Evolutionary conservation across 1,139 yeast species (phyloP).

Genomic region (Yamadazyma taylorii): DNA sequence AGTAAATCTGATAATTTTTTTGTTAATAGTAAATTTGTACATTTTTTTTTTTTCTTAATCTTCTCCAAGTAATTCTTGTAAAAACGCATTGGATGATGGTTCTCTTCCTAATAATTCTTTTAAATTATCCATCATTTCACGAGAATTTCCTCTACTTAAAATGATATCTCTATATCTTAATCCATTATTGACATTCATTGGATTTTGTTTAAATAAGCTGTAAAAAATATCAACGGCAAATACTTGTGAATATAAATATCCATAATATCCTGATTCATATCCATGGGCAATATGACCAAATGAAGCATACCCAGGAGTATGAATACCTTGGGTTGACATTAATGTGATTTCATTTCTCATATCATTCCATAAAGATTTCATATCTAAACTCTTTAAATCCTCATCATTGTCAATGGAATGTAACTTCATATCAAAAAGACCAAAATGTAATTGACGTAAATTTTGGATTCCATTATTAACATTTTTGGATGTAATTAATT

Average conservation of each 20-base stretch:
- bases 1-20: constrained; percentile 8
- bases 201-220: constrained; percentile 66
- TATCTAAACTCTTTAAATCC: constrained; percentile 42
- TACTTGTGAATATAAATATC: constrained; percentile 82
- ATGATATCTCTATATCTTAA: constrained; percentile 67
- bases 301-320: constrained; percentile 68
- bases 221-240: constrained; percentile 84
- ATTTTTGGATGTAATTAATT: constrained; percentile 65
- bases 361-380: constrained; percentile 61
- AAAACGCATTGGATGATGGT: constrained; percentile 71
- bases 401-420: constrained; percentile 53
- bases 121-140: constrained; percentile 65
- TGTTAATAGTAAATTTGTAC: not conserved
- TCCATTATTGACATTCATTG: constrained; percentile 64
- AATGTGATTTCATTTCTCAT: constrained; percentile 59
- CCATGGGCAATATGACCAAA: constrained; percentile 87
- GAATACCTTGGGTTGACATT: constrained; percentile 53
- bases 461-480: constrained; percentile 73
- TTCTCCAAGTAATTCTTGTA: constrained; percentile 49
- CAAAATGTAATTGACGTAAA: constrained; percentile 76
- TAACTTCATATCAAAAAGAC: constrained; percentile 69
- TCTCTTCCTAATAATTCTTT: constrained; percentile 70
- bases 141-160: constrained; percentile 69
- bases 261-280: constrained; percentile 84
- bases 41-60: constrained; percentile 3